phyloP scores from a whole-genome alignment of 768 basidiomycete species.

The Russula olivacea region DNA sequence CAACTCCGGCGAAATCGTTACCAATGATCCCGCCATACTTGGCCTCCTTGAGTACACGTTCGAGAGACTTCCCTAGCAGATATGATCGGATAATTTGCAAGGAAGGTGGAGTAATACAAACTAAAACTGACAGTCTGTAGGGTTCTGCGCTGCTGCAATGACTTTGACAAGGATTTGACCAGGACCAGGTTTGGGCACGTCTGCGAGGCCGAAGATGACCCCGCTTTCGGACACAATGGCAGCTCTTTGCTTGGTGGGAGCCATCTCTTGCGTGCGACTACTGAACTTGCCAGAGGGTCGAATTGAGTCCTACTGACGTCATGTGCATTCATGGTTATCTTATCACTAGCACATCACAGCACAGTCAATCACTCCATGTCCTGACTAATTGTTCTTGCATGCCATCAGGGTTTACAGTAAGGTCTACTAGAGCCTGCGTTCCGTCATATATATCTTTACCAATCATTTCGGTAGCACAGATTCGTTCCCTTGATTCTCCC shows the following conservation, averaged over 20 bases:
- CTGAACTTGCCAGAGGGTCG: no score
- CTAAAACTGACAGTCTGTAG: constrained; percentile 11
- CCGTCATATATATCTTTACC: no score
- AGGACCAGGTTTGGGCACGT: background rate
- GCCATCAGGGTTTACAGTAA: no score
- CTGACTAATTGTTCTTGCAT: no score
- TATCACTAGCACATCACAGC: no score
- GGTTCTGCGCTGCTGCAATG: constrained; percentile 12
- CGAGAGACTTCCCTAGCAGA: constrained; percentile 7
- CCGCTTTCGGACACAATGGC: constrained; percentile 2
- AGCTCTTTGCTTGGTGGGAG: constrained; percentile 14
- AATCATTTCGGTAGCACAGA: no score
- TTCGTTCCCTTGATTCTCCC: no score
- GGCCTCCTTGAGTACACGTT: background rate
- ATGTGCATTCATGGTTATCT: no score
- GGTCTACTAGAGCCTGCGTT: no score
- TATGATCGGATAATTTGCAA: background rate
- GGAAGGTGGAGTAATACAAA: no score
- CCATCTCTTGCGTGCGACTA: background rate
- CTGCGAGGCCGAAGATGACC: background rate
- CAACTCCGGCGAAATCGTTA: constrained; percentile 22
- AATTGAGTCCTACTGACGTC: no score
- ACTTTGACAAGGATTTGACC: constrained; percentile 19
- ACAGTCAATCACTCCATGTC: no score
- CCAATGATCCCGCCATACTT: constrained; percentile 16